Percentiles rank a stretch among this genome's conserved stretches.
These are phyloP conservation scores for Serendipita sp. DNA, from an alignment of 768 basidiomycete genomes.

Conservation along the genomic window DNA sequence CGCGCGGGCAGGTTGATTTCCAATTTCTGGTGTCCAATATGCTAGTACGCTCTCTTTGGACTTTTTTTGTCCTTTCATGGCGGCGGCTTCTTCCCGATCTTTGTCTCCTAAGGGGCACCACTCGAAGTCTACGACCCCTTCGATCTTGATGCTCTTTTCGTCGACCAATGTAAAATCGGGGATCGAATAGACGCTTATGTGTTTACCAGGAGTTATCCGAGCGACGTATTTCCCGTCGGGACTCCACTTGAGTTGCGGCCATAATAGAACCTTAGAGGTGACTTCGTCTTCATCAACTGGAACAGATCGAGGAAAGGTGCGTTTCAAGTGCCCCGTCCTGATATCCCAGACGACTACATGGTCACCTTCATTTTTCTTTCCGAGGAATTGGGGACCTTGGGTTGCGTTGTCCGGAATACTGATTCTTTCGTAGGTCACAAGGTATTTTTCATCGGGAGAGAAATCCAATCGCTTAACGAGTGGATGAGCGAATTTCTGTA, in stretches of 20 bases:
- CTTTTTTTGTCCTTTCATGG: constrained; percentile 41
- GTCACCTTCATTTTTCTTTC: constrained; percentile 90
- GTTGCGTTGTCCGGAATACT: constrained; percentile 63
- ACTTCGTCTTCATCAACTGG: constrained; percentile 39
- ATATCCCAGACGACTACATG: constrained; percentile 98
- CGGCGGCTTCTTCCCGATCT: constrained; percentile 58
- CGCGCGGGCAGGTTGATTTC: constrained; percentile 91
- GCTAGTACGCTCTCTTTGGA: constrained; percentile 78
- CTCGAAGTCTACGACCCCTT: constrained; percentile 94
- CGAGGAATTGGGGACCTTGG: constrained; percentile 73
- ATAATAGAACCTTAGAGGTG: constrained; percentile 44
- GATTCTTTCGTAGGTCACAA: constrained; percentile 95
- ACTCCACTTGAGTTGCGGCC: constrained; percentile 96
- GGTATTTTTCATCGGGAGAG: constrained; percentile 88
- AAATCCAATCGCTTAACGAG: constrained; percentile 92
- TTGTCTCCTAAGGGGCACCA: constrained; percentile 92
- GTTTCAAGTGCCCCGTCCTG: constrained; percentile 78
- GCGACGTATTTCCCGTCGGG: constrained; percentile 91
- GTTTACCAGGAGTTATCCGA: constrained; percentile 72
- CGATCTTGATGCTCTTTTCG: constrained; percentile 94
- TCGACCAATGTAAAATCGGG: constrained; percentile 87
- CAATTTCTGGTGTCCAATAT: constrained; percentile 95
- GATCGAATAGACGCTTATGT: constrained; percentile 92
- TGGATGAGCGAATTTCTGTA: constrained; percentile 87
- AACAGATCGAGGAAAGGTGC: constrained; percentile 57